These are phyloP conservation scores for Luffa aegyptiaca DNA, from an alignment of 306 rosid genomes.

Conservation along the genomic window DNA sequence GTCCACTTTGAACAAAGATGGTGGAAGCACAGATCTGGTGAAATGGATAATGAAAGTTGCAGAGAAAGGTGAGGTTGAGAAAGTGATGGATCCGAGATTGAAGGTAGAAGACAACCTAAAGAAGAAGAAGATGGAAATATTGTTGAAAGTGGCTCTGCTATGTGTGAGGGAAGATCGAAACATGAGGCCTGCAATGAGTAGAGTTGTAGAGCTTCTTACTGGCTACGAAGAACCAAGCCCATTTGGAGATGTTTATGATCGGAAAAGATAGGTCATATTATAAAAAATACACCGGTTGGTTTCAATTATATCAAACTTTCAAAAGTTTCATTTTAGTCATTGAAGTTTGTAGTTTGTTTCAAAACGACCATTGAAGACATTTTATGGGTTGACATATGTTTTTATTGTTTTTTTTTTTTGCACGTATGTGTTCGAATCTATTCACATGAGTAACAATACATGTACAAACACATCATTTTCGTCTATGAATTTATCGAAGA, in stretches of 20 bases:
- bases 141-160: constrained; percentile 21
- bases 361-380: too few relatives aligned
- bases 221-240: background rate
- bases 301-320: too few relatives aligned
- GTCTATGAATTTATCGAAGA: too few relatives aligned
- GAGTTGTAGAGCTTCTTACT: constrained; percentile 25
- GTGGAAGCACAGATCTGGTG: constrained; percentile 12
- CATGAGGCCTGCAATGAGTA: constrained; percentile 31
- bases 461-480: too few relatives aligned
- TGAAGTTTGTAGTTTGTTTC: too few relatives aligned
- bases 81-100: constrained; percentile 23
- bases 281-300: too few relatives aligned
- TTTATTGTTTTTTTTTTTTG: too few relatives aligned
- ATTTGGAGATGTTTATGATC: background rate
- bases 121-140: constrained; percentile 19
- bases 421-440: too few relatives aligned
- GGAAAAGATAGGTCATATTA: background rate
- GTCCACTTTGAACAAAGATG: background rate
- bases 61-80: constrained; percentile 10
- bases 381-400: too few relatives aligned
- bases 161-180: constrained; percentile 29
- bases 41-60: constrained; percentile 18
- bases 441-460: too few relatives aligned
- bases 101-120: background rate
- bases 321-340: too few relatives aligned